These are phyloP conservation scores for Candida michaelii DNA, from an alignment of 805 yeast species.

Conservation along the genomic window DNA sequence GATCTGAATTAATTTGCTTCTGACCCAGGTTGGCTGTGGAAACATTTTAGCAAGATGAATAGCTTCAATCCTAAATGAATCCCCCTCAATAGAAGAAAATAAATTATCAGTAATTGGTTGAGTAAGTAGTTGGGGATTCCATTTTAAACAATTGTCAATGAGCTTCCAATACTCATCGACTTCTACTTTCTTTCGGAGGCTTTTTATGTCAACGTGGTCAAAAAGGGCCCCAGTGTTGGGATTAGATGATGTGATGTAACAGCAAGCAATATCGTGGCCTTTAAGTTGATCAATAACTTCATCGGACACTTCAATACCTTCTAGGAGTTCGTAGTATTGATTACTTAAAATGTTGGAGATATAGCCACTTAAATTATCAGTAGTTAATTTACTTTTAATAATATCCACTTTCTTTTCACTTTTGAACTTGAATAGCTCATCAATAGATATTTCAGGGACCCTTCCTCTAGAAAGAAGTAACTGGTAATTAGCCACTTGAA, in stretches of 20 bases:
- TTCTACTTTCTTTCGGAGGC: background rate
- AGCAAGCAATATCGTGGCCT: background rate
- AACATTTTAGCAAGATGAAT: conserved; percentile 10
- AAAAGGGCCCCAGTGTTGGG: background rate
- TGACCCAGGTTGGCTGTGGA: conserved; percentile 47
- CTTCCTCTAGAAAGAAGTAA: conserved; percentile 2
- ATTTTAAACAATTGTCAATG: conserved; percentile 4
- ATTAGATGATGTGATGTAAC: conserved; percentile 1
- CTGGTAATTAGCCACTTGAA: conserved; percentile 9
- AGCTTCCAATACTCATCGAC: conserved; percentile 4
- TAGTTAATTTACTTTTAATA: conserved; percentile 8
- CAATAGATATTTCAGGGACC: conserved; percentile 5
- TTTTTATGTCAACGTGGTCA: background rate
- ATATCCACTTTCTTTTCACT: conserved; percentile 4
- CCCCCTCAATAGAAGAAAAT: background rate
- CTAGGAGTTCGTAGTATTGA: conserved; percentile 6
- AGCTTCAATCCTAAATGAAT: background rate
- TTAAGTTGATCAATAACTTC: conserved; percentile 4
- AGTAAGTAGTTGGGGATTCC: background rate
- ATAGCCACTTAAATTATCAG: conserved; percentile 3
- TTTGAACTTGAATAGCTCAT: conserved; percentile 10
- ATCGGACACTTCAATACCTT: conserved; percentile 10
- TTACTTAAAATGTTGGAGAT: conserved; percentile 7
- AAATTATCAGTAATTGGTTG: background rate
- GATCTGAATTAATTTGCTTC: conserved; percentile 56